Base-by-base conservation (phyloP, 345 rosid genomes). In the Excoecaria agallocha region DNA sequence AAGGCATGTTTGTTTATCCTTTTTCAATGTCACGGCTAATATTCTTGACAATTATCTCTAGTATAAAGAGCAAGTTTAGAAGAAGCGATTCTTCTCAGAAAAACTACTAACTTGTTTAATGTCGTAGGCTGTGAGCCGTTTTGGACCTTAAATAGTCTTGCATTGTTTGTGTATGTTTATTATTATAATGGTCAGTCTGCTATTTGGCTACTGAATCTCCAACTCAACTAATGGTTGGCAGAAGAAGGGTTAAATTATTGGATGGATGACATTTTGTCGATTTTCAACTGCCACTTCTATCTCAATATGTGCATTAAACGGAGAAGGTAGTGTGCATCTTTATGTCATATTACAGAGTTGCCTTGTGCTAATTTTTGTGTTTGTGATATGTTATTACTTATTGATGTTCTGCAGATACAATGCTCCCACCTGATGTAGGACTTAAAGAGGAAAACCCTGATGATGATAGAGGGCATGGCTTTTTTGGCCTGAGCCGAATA, bases 391-490 rank as follows among this genome's bases (percentile, higher is more conserved):
- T 74, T 13, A 61, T 59, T 60, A 17, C 16, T 43, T 8, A 43
- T 49, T 55, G 17, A 65, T 75, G 69, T 74, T 77, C 62, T 61
- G 76, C 92, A 95, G 99, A 95, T 78, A 82, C 88, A 2, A 67
- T 93, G 75, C 85, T 78, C 69, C 93, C 98, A 70, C 80, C 85
- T 46, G 99, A 95, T 82, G 89, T 91, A 70, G 99, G 98, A 45
- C 90, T 95, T 51, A 78, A 82, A 77, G 93, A 84, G 74, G 88
- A 87, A 86, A 80, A 16, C 77, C 79, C 63, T 59, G 97, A 95
- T 75, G 97, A 94, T 82, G 98, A 93, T 77, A 82, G 87, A 76
- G 99, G 99, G 75, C 90, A 82, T 76, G 94, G 98, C 5, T 74
- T 93, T 77, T 90, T 84, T 60, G 93, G 90, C 24, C 76, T 84